Evolutionary conservation across 306 rosid genomes (phyloP).

Genomic region (Gleditsia sinensis): DNA sequence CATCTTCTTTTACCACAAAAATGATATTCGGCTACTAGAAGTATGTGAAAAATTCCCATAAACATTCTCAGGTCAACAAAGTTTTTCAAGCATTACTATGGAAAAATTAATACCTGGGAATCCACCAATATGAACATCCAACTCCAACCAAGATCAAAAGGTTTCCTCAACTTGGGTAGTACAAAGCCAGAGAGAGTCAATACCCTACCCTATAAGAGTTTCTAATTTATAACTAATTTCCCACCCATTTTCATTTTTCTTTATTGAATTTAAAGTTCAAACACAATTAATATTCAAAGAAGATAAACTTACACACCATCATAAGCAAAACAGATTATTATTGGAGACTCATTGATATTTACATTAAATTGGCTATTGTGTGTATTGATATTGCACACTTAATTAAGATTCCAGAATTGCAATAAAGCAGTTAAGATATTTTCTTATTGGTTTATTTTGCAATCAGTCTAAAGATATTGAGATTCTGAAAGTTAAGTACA

Average conservation of each 20-base stretch:
- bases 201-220: neutral
- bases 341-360: too few species aligned
- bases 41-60: neutral
- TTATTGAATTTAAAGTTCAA: neutral
- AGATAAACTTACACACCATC: neutral
- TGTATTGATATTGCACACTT: neutral
- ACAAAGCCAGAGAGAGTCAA: neutral
- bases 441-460: neutral
- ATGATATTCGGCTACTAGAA: neutral
- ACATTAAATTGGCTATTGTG: too few species aligned
- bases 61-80: neutral
- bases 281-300: neutral
- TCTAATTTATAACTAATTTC: neutral
- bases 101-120: neutral
- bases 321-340: too few species aligned
- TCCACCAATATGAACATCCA: slow-evolving; percentile 12
- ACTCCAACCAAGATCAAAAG: slow-evolving; percentile 2
- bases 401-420: neutral
- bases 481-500: neutral
- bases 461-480: neutral
- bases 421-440: neutral
- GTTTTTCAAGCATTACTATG: neutral
- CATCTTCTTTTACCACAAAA: neutral
- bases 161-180: neutral
- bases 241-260: neutral